Base-by-base conservation (phyloP, 2,329 filamentous ascomycete genomes). In the Rhynchosporium agropyri region DNA sequence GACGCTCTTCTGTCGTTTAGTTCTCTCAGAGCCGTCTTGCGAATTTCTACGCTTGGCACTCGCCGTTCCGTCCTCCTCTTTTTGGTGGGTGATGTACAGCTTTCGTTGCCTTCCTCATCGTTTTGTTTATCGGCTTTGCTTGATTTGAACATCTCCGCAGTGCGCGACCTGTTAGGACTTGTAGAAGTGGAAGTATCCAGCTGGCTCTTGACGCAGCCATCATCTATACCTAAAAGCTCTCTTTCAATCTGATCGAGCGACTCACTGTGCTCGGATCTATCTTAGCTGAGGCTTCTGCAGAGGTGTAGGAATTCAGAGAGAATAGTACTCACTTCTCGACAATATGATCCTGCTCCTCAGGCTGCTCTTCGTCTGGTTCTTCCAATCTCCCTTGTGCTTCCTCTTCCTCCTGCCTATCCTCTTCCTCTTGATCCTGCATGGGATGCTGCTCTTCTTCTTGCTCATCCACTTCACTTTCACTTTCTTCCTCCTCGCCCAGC, bases 51-150 rank as follows among this genome's bases (percentile, higher is more conserved):
- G 38, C 31, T 62, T n/a, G 40, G 58, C 36, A 58, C 54, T 29
- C 50, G 58, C 28, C 56, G 51, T 2, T 48, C 61, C 33, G 63
- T 67, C 10, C 58, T 43, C 8, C 43, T 62, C 56, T 61, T 67
- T 12, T 48, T 26, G 15, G 31, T n/a, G 36, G 50, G 61, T n/a
- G 42, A 20, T 28, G 57, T 29, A 26, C 51, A 33, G 15, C 45
- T 45, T 3, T 26, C 1, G 8, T 29, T 31, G 28, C 54, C 36
- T 36, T 26, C 33, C 56, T 54, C 9, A n/a, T 48, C 42, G 12
- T 26, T 28, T 29, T 10, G n/a, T 3, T 38, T 15, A 12, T 38
- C 10, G 4, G 9, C 28, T 9, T 43, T 29, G 4, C 33, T 31
- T 28, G 43, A 33, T 29, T 20, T 26, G 33, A 4, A 29, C 6